Evolutionary conservation across 2,329 filamentous ascomycete species (phyloP).

Genomic region (Corinectria fuckeliana): DNA sequence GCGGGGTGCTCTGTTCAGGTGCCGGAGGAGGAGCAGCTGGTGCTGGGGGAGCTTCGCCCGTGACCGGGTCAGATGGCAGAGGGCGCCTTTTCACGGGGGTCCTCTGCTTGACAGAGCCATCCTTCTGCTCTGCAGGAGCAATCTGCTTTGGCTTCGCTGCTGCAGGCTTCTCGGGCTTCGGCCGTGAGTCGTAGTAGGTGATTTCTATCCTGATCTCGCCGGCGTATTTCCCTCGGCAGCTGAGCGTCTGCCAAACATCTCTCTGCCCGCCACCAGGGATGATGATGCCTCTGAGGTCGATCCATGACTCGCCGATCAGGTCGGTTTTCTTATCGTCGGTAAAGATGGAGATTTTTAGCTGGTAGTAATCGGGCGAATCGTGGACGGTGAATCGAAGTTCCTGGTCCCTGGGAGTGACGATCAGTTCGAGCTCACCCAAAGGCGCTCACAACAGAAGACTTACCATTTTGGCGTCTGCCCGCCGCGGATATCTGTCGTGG

Average conservation of each 20-base stretch:
- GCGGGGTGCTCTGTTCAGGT: constrained; percentile 55
- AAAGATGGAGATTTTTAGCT: constrained; percentile 94
- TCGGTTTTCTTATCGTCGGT: constrained; percentile 99
- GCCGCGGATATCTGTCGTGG: constrained; percentile 88
- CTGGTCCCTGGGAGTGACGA: constrained; percentile 76
- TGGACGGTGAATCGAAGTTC: constrained; percentile 96
- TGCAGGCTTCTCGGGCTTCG: constrained; percentile 74
- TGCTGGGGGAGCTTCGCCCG: constrained; percentile 49
- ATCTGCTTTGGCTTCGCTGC: constrained; percentile 58
- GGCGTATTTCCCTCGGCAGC: constrained; percentile 91
- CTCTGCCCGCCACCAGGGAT: constrained; percentile 88
- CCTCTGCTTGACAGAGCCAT: constrained; percentile 53
- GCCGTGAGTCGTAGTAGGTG: constrained; percentile 91
- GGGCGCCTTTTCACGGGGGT: constrained; percentile 81
- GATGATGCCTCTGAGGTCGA: constrained; percentile 82
- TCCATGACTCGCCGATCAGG: constrained; percentile 91
- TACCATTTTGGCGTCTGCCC: constrained; percentile 97
- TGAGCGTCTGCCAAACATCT: constrained; percentile 89
- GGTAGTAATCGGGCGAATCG: constrained; percentile 95
- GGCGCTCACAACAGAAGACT: constrained; percentile 16
- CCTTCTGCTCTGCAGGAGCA: constrained; percentile 45
- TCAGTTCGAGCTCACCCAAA: constrained; percentile 22
- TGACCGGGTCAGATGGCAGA: constrained; percentile 78
- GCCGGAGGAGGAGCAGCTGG: constrained; percentile 40
- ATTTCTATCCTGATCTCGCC: constrained; percentile 94